Base-by-base conservation (phyloP, 768 basidiomycete species). In the Hericium rajendrae region DNA sequence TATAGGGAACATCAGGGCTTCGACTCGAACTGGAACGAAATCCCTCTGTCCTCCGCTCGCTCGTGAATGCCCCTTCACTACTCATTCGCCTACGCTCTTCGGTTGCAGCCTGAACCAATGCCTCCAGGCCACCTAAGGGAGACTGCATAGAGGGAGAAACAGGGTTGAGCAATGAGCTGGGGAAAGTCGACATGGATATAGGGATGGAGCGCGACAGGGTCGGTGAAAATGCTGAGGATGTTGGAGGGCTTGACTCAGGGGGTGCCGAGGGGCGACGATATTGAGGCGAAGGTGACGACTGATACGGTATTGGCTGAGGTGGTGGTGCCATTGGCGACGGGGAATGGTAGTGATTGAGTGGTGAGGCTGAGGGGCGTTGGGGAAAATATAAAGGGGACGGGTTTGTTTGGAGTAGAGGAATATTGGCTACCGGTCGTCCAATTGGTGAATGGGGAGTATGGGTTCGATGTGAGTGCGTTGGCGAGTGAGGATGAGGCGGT, bases 81-180 rank as follows among this genome's bases (percentile, higher is more conserved):
- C 72, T 68, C 52, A 87, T 73, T 28, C 84, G 71, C 38, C 78
- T 74, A 48, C 81, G 77, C 63, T 87, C 86, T 64, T 84, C 80
- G 0, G 82, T 81, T 4, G 86, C 86, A 20, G 79, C 85, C 69
- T 86, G 83, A 11, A 85, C 86, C 46, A 88, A 78, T 2, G 83
- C 84, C 49, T 88, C 85, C 51, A 88, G 70, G 22, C 78, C 78
- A 3, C 71, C 65, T 38, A 55, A 39, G 59, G 62, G 55, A 57
- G 69, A 53, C 38, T 64, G 51, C 54, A 67, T 53, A 6, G 70
- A 41, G 55, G 57, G 64, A n/a, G 62, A 54, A 38, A 62, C 54
- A 11, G 65, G 61, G 40, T 63, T 65, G 20, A 65, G 54, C 13
- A 64, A 57, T 13, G 64, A 50, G 8, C 61, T 51, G 24, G 64